Percentiles rank a stretch among this genome's conserved stretches.
These are phyloP conservation scores for Bimuria novae-zelandiae DNA, from an alignment of 2,329 filamentous ascomycete species.

Conservation along the genomic window DNA sequence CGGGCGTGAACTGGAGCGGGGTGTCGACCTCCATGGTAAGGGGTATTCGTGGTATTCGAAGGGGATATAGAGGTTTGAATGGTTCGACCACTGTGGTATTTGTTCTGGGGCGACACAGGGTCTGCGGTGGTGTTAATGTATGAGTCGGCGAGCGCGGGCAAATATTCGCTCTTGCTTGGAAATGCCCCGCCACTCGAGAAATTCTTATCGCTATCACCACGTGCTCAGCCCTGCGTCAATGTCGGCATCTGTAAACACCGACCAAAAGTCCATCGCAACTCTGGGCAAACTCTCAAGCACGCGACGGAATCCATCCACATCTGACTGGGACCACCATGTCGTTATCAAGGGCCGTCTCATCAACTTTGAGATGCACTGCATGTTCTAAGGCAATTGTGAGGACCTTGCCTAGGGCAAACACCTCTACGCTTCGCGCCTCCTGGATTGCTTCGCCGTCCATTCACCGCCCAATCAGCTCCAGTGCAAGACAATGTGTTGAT, in stretches of 20 bases:
- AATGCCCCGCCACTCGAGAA: constrained; percentile 36
- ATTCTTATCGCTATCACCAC: constrained; percentile 34
- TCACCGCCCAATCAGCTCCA: constrained; percentile 29
- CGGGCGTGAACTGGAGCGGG: constrained; percentile 46
- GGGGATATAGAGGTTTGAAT: neutral
- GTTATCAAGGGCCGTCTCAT: constrained; percentile 25
- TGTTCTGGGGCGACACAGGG: too few relatives aligned
- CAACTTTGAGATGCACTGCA: constrained; percentile 29
- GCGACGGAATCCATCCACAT: neutral
- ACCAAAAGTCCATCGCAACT: constrained; percentile 14
- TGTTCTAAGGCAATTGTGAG: constrained; percentile 22
- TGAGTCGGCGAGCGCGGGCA: constrained; percentile 22
- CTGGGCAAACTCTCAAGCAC: too few relatives aligned
- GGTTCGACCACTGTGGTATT: neutral
- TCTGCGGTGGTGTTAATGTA: constrained; percentile 7
- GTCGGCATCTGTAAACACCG: constrained; percentile 18
- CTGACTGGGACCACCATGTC: constrained; percentile 24
- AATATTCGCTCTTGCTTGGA: constrained; percentile 26
- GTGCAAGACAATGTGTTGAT: constrained; percentile 15
- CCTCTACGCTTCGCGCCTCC: constrained; percentile 12
- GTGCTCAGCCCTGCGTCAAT: constrained; percentile 20
- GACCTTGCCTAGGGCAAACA: constrained; percentile 11
- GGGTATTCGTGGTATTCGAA: neutral
- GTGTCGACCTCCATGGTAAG: constrained; percentile 48
- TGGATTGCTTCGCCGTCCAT: constrained; percentile 10